These are phyloP conservation scores for Lithospermum erythrorhizon DNA, from an alignment of 257 asterid genomes.

Conservation along the genomic window DNA sequence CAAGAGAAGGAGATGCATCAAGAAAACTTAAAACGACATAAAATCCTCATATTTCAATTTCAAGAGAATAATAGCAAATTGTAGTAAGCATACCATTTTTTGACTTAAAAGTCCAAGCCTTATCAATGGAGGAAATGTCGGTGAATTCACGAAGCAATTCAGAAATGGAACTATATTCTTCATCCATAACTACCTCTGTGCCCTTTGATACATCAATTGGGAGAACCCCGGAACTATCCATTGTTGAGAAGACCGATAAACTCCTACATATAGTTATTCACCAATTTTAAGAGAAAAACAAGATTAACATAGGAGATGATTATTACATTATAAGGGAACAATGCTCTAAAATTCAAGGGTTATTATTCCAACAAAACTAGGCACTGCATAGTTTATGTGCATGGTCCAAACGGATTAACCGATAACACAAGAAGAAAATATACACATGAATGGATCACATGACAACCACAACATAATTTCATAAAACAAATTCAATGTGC, in stretches of 20 bases:
- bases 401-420: no score
- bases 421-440: no score
- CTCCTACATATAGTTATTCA: neutral
- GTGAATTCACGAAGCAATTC: conserved; percentile 57
- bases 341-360: no score
- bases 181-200: conserved; percentile 33
- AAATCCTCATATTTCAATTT: neutral
- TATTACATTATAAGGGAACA: no score
- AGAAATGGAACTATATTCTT: conserved; percentile 48
- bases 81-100: conserved; percentile 36
- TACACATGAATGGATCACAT: no score
- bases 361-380: no score
- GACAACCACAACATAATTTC: no score
- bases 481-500: no score
- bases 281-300: no score
- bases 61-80: neutral
- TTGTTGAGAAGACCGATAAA: conserved; percentile 22
- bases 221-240: conserved; percentile 30
- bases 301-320: no score
- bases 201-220: conserved; percentile 20
- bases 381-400: no score
- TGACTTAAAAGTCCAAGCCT: conserved; percentile 78
- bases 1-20: conserved; percentile 4
- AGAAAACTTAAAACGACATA: neutral
- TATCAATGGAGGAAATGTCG: conserved; percentile 62